Base-by-base conservation (phyloP, 139 green algal species). In the Picochlorum sp. region DNA sequence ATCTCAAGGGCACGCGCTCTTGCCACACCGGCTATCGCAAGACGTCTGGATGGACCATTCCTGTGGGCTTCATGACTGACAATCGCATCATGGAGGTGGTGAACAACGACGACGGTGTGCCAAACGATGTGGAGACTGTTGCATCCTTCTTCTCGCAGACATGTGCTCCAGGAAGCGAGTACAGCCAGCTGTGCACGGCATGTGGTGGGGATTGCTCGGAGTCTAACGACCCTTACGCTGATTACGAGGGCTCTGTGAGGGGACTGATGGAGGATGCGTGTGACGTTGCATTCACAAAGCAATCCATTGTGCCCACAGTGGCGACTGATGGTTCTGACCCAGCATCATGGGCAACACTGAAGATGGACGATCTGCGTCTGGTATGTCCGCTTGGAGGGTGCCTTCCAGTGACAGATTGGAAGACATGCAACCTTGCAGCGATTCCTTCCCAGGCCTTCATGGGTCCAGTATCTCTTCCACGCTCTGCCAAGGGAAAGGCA, bases 271-370 rank as follows among this genome's bases (percentile, higher is more conserved):
- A 85, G 59, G 73, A 54, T 11, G 63, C 31, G 3, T 64, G 77
- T 24, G 78, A 85, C 44, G 77, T 85, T 6, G 77, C 77, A 10
- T 85, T 85, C 67, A 70, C 76, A 20, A 77, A 76, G 64, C 57
- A 76, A 9, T 26, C 62, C n/a, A 73, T 57, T 15, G 21, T 49
- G 2, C 38, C 31, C 4, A 62, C 70, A 34, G 73, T 72, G 10
- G 45, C 69, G 1, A 11, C 13, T 3, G 69, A 75, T 30, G 69
- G 69, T 18, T 50, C 14, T 15, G 21, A 45, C 10, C 55, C 64
- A 15, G 28, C 38, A 20, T 0, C 16, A 52, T 75, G 69, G 69
- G 23, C 64, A 20, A 75, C 38, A 41, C 11, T 54, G 18, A 54
- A 54, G 49, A 58, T 70, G 67, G 62, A 37, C 20, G 62, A 71